Conservation (phyloP, 169 alveolate genomes). For the Cryptosporidium meleagridis region DNA sequence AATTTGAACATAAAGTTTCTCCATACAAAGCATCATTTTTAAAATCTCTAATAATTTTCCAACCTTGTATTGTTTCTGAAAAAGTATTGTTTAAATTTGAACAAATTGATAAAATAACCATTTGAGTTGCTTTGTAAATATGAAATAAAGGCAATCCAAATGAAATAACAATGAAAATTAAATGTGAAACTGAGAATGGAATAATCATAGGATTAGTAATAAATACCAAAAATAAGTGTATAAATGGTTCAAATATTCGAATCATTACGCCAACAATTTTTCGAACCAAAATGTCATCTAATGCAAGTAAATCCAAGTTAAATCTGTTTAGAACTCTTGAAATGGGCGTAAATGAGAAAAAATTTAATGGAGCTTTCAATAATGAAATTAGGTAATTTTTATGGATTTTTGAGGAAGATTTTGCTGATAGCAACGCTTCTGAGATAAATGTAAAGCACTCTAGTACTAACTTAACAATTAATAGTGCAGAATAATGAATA, state of each 20-base stretch:
- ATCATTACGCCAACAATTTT: constrained; percentile 53
- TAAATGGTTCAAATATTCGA: constrained; percentile 21
- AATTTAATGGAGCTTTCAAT: constrained; percentile 17
- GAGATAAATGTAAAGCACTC: constrained; percentile 29
- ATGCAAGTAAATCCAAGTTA: constrained; percentile 21
- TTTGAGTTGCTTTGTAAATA: constrained; percentile 17
- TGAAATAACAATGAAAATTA: background rate
- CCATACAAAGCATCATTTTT: background rate
- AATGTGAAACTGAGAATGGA: background rate
- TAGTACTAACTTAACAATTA: constrained; percentile 8
- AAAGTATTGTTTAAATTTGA: background rate
- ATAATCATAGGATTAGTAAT: background rate
- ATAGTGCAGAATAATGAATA: background rate
- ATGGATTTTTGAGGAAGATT: constrained; percentile 10
- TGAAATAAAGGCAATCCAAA: constrained; percentile 17
- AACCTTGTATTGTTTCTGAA: constrained; percentile 20
- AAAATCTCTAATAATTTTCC: constrained; percentile 10
- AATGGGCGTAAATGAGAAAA: constrained; percentile 38
- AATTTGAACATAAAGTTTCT: background rate
- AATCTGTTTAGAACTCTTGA: constrained; percentile 24
- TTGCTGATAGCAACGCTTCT: constrained; percentile 18
- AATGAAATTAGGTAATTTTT: constrained; percentile 2
- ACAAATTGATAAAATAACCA: background rate
- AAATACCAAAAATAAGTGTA: background rate
- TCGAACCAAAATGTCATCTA: constrained; percentile 18